phyloP scores from a whole-genome alignment of 805 yeast species.

The Myxozyma melibiosi region DNA sequence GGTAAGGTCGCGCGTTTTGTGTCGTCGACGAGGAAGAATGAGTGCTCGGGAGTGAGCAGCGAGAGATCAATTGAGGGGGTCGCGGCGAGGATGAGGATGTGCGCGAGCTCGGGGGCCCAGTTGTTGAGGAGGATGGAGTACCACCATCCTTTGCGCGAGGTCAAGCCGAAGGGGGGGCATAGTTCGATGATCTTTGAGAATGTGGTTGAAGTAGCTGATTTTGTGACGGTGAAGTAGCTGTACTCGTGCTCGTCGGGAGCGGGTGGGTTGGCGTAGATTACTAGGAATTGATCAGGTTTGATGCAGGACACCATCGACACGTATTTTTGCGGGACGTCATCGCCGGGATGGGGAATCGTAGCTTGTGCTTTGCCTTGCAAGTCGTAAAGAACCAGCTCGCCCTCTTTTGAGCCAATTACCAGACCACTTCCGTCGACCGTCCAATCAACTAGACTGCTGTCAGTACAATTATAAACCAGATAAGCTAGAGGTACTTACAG shows the following conservation, averaged over 20 bases:
- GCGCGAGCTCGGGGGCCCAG: slow-evolving; percentile 34
- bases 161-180: slow-evolving; percentile 41
- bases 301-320: slow-evolving; percentile 34
- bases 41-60: slow-evolving; percentile 46
- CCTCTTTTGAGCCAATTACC: slow-evolving; percentile 32
- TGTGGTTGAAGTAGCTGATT: background rate
- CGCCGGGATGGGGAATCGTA: slow-evolving; percentile 25
- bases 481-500: background rate
- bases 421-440: slow-evolving; percentile 38
- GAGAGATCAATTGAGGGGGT: slow-evolving; percentile 67
- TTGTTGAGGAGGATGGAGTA: slow-evolving; percentile 28
- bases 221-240: slow-evolving; percentile 27
- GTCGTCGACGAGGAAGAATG: slow-evolving; percentile 62
- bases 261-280: slow-evolving; percentile 30
- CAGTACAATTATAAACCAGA: background rate
- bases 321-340: background rate
- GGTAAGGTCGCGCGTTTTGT: slow-evolving; percentile 74
- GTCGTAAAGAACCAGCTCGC: slow-evolving; percentile 28
- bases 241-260: slow-evolving; percentile 34
- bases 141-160: slow-evolving; percentile 36
- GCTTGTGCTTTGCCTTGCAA: slow-evolving; percentile 23
- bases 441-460: slow-evolving; percentile 34
- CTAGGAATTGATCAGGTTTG: slow-evolving; percentile 32
- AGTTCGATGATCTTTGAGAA: slow-evolving; percentile 34
- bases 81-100: slow-evolving; percentile 54